Evolutionary conservation across 139 green algal species (phyloP), one percentile per base, ranked within the genome.

Genomic region (Chlorokybus atmophyticus): DNA sequence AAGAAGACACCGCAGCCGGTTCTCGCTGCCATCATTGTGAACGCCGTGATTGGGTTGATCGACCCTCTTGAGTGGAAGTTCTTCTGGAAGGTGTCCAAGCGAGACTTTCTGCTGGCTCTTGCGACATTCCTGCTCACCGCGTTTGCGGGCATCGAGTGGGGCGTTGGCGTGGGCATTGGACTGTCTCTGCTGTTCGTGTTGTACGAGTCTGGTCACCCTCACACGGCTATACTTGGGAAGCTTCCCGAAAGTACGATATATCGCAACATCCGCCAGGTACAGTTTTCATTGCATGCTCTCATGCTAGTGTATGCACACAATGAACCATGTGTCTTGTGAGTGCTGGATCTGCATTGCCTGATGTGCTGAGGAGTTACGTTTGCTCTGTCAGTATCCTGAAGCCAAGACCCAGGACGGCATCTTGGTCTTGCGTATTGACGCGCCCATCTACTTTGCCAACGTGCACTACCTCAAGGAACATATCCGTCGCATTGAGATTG

Each of bases 321-420:
- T n/a, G n/a, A n/a, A n/a, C n/a, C n/a, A n/a, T n/a, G n/a, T n/a
- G n/a, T n/a, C n/a, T n/a, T n/a, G n/a, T n/a, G n/a, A n/a, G n/a
- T n/a, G n/a, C n/a, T n/a, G n/a, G n/a, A n/a, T n/a, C n/a, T n/a
- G n/a, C n/a, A n/a, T n/a, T n/a, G n/a, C n/a, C n/a, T n/a, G n/a
- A n/a, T n/a, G n/a, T n/a, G n/a, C n/a, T n/a, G n/a, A n/a, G n/a
- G n/a, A n/a, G n/a, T n/a, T n/a, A n/a, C n/a, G n/a, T n/a, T n/a
- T n/a, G n/a, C n/a, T n/a, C n/a, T n/a, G n/a, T n/a, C n/a, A 90
- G 68, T 90, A 89, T 68, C 73, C 72, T 8, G 63, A 83, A 27
- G 82, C 79, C 3, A 50, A 75, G 44, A 54, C 63, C 27, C 24
- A 69, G 23, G 60, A 75, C 1, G 74, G 77, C 21, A 62, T 90